Evolutionary conservation across 2,329 filamentous ascomycete genomes (phyloP).

Genomic region (Exutisphaerella laricina): DNA sequence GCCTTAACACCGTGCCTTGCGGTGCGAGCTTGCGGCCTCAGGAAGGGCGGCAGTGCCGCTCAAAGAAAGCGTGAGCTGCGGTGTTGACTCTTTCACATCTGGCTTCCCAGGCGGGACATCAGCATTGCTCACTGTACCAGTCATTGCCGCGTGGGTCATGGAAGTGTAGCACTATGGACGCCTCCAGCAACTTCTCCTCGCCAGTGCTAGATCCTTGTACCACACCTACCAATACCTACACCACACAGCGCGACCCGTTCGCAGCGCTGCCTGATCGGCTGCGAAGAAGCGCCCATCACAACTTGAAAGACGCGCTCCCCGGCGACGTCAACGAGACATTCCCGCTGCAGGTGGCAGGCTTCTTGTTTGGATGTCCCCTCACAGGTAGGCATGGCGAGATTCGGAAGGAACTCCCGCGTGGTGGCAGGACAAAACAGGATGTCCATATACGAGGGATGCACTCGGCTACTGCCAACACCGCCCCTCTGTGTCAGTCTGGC

Average conservation of each 20-base stretch:
- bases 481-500: not conserved
- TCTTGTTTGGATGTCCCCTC: not conserved
- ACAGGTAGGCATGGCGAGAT: too few relatives aligned
- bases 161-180: not conserved
- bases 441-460: not conserved
- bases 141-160: not conserved
- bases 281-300: not conserved
- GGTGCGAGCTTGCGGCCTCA: not conserved
- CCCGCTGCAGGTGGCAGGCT: not conserved
- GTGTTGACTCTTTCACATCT: not conserved
- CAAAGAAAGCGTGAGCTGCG: not conserved
- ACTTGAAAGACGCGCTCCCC: not conserved
- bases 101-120: not conserved
- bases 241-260: not conserved
- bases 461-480: not conserved
- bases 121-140: not conserved
- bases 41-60: not conserved
- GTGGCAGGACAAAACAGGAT: too few relatives aligned
- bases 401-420: too few relatives aligned
- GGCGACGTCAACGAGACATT: not conserved
- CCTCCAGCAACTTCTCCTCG: not conserved
- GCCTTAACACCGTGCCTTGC: conserved; percentile 3
- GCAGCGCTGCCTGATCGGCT: not conserved
- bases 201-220: not conserved
- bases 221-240: not conserved